phyloP scores from a whole-genome alignment of 2,329 filamentous ascomycete species.

The Arthrobotrys megalospora region DNA sequence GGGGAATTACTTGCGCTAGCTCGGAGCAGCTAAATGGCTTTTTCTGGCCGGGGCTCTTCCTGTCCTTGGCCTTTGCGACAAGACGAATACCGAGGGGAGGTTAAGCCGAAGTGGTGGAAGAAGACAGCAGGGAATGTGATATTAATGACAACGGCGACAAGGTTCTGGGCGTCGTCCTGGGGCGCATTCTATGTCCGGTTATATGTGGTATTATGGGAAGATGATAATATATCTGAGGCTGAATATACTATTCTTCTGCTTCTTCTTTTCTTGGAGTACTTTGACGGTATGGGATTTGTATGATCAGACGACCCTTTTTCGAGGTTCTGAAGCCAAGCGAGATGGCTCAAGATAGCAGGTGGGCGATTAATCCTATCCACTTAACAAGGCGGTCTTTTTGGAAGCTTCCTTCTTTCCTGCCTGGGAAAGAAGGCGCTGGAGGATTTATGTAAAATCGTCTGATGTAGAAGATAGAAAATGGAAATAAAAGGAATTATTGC shows the following conservation, averaged over 20 bases:
- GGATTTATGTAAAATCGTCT: no score
- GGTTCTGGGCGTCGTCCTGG: no score
- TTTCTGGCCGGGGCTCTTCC: no score
- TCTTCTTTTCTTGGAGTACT: no score
- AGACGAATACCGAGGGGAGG: neutral
- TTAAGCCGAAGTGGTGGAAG: neutral
- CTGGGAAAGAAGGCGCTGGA: slow-evolving; percentile 7
- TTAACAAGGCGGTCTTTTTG: neutral
- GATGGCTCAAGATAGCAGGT: slow-evolving; percentile 3
- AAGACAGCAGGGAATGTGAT: neutral
- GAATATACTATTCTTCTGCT: no score
- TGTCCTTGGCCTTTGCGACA: neutral
- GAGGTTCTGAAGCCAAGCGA: neutral
- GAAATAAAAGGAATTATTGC: neutral
- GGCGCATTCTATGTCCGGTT: no score
- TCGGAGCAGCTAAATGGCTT: slow-evolving; percentile 1
- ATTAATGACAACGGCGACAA: no score
- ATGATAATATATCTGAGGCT: no score
- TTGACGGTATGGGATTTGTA: no score
- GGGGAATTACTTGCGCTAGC: slow-evolving; percentile 14
- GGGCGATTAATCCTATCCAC: no score
- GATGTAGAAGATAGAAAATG: neutral
- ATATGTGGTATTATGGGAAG: no score
- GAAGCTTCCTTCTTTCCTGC: slow-evolving; percentile 1
- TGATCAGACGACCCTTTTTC: no score